Evolutionary conservation across 2,329 filamentous ascomycete species (phyloP), one percentile per base, ranked within the genome.

Genomic region (Aspergillus sp.): DNA sequence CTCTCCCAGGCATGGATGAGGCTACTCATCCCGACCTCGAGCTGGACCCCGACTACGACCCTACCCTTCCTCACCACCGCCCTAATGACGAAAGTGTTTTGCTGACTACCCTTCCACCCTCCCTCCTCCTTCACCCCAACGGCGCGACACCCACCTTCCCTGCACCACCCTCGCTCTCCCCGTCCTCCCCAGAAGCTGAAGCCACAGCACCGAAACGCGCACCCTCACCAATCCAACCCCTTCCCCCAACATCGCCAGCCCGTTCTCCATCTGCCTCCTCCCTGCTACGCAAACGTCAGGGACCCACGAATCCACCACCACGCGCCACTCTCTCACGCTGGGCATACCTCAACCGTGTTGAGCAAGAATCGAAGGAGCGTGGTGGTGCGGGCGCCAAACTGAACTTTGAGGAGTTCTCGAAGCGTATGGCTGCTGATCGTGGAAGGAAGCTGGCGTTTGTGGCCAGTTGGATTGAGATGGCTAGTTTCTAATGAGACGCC

Each of bases 381-480:
- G 91, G 89, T n/a, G 93, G 92, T 1, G 89, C 87, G 5, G 75
- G 73, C 75, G 93, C 91, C 1, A 85, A 87, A 68, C 78, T 98
- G 48, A 89, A 77, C 68, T 93, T 88, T 63, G 81, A 83, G 1
- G 95, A 98, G 73, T 96, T 98, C 74, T 87, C 90, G 67, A 78
- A 79, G 40, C 87, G 88, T 50, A 91, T 95, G 77, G 85, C 86
- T 65, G 80, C 81, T n/a, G 82, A 86, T 61, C 84, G 87, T 63
- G 84, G 85, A 22, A 85, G 86, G 69, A 78, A 88, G 53, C 80
- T 93, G 60, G 89, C 90, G 64, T 93, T 96, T 73, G 80, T 97
- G 47, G 90, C 90, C 59, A 90, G 86, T 67, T 98, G 93, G 93
- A 90, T 97, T 73, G 93, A 97, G 62, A 81, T 86, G 81, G 84